Base-by-base conservation (phyloP, 2,329 filamentous ascomycete genomes). In the Plenodomus biglobosus region DNA sequence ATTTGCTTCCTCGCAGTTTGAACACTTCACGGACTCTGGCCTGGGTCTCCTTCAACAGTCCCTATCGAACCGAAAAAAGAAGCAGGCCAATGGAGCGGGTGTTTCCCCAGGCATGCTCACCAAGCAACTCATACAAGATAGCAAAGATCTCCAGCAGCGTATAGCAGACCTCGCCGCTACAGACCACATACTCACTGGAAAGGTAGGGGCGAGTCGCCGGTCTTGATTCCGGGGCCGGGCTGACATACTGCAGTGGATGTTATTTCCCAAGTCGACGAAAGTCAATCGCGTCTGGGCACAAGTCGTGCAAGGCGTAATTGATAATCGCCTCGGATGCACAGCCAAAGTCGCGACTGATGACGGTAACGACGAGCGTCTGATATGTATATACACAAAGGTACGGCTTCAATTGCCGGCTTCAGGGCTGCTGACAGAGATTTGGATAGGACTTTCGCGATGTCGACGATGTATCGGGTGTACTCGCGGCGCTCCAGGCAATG, bases 281-380 rank as follows among this genome's bases (percentile, higher is more conserved):
- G 79, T 90, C 15, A 78, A 87, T 55, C 76, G 77, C 2, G 72
- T 82, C 5, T 92, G 90, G 91, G 76, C 73, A 5, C 73, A 77
- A 8, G 77, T 95, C 8, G 87, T 85, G 3, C 78, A 78, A 42
- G 87, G 83, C 2, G 88, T 88, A 0, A 80, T 82, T 11, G 80
- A 82, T 22, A 85, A 86, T 50, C 80, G 87, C 55, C 79, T 95
- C 2, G 90, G 90, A 0, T 80, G 84, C 34, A 79, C 76, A 1
- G 87, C 89, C 8, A 95, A 94, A 71, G 86, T 92, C 11, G 83
- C 85, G 1, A 83, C 87, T 1, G 74, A 76, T 39, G 68, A 79
- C 8, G 73, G 61, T 38, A 55, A 43, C 10, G 56, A 69, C 53
- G 5, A 72, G 5, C 78, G 84, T 17, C 71, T 94, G 36, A 83